Base-by-base conservation (phyloP, 805 yeast species). In the Saturnispora sekii region DNA sequence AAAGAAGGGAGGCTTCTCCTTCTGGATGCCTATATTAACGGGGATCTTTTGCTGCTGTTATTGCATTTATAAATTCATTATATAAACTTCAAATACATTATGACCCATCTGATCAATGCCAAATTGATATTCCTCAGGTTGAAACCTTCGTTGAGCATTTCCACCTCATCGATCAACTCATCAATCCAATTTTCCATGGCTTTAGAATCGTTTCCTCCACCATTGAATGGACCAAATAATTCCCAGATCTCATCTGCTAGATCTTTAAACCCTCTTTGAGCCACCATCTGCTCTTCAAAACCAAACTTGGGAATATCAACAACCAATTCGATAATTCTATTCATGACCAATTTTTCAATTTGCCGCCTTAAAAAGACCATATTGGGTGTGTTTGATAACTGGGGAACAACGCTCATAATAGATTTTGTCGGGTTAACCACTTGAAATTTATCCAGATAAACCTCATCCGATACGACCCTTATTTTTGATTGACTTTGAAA, bases 371-470 rank as follows among this genome's bases (percentile, higher is more conserved):
- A 61, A 46, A 59, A 63, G 1, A 55, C 42, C 0, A 62, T 60
- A 50, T 69, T 69, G 35, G 61, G 61, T 34, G 61, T 54, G 1
- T 62, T 56, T 2, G 72, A 60, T 28, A 66, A 50, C 12, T 53
- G 49, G 8, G 64, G 53, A 16, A 54, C 48, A 32, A 60, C 57
- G 1, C 38, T 43, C 16, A 43, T 37, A 32, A 32, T 40, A 11
- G 43, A 32, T 21, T 36, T 14, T 10, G 26, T 14, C 21, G 32
- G 17, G 18, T 37, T 32, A n/a, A 35, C 18, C 26, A 40, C 32
- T 32, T 40, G 36, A 3, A 40, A 32, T 14, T 31, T 31, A 39
- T 39, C 42, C 14, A 40, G 18, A 10, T 32, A 16, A 12, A 39
- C 42, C 21, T 40, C 36, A 18, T 40, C 21, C 14, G 45, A 43